Base-by-base conservation (phyloP, 2,329 filamentous ascomycete species). In the Hypoxylon sp. region DNA sequence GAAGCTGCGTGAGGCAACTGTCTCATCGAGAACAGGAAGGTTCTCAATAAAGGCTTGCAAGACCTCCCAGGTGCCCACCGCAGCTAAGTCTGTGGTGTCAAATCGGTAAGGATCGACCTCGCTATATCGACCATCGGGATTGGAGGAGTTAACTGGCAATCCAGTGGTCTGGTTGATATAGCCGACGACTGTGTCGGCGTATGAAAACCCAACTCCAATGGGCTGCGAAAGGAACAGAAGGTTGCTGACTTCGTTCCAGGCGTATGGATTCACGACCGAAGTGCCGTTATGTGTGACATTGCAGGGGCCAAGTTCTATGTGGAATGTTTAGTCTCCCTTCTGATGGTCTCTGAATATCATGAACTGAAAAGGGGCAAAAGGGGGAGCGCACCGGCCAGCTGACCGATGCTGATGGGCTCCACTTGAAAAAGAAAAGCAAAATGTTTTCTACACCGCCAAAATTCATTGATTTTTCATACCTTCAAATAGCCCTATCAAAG, bases 401-500 rank as follows among this genome's bases (percentile, higher is more conserved):
- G 10, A n/a, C n/a, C n/a, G 19, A 19, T 19, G 4, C n/a, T 8
- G 19, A 19, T 19, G n/a, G 37, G 37, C 4, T 28, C 37, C 37
- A 41, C 37, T 39, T n/a, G 4, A 39, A 17, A 39, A 13, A 39
- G 2, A 39, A 41, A 41, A 19, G 5, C 3, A 22, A n/a, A n/a
- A 19, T 26, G 13, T 28, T 15, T n/a, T 15, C 11, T 7, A 13
- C 4, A 24, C 44, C 15, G 28, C 13, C 48, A 39, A 10, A 4
- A 19, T n/a, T n/a, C n/a, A n/a, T n/a, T n/a, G n/a, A 44, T 17
- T 22, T 41, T n/a, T 19, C n/a, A 30, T 51, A 73, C 73, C 72
- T 60, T 75, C 73, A 46, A 87, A 87, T 19, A 87, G 72, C 2
- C 85, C 85, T 50, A 85, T 78, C 78, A 87, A 80, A 22, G 82